A percentile compares a stretch with the other conserved stretches of the same genome.
phyloP scores from a whole-genome alignment of 1,284 basidiomycete species.

The Stygiomarasmius scandens region DNA sequence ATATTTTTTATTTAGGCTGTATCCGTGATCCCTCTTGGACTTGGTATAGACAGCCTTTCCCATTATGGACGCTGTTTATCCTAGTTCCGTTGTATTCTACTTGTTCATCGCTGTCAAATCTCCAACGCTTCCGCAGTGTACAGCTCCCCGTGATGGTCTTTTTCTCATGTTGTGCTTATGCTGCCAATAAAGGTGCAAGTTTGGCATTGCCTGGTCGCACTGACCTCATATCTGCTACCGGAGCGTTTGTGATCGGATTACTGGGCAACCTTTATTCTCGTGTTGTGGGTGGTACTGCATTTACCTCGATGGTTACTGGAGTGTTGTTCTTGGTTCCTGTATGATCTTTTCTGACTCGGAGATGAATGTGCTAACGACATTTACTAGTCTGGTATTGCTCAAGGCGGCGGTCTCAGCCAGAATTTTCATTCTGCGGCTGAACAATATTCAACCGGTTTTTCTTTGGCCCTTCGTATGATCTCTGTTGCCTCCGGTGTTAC shows the following conservation, averaged over 20 bases:
- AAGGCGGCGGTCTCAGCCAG: constrained; percentile 74
- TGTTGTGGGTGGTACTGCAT: constrained; percentile 77
- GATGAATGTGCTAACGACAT: constrained; percentile 3
- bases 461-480: constrained; percentile 76
- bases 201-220: constrained; percentile 50
- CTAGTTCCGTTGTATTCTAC: constrained; percentile 82
- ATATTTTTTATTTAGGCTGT: constrained; percentile 59
- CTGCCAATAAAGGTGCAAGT: constrained; percentile 65
- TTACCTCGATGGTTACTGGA: constrained; percentile 88
- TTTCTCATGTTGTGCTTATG: constrained; percentile 78
- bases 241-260: constrained; percentile 81
- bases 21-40: constrained; percentile 71
- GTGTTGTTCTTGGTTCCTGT: constrained; percentile 85
- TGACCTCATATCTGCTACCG: constrained; percentile 71
- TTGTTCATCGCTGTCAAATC: constrained; percentile 76
- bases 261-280: constrained; percentile 84
- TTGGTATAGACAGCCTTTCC: constrained; percentile 77
- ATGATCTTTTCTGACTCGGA: constrained; percentile 13
- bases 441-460: constrained; percentile 71
- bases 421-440: constrained; percentile 64
- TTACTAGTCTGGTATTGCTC: constrained; percentile 77
- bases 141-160: constrained; percentile 79
- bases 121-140: constrained; percentile 69
- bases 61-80: constrained; percentile 76
- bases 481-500: constrained; percentile 87